Conservation (phyloP, 768 basidiomycete genomes). For the Rhodotorula taiwanensis region DNA sequence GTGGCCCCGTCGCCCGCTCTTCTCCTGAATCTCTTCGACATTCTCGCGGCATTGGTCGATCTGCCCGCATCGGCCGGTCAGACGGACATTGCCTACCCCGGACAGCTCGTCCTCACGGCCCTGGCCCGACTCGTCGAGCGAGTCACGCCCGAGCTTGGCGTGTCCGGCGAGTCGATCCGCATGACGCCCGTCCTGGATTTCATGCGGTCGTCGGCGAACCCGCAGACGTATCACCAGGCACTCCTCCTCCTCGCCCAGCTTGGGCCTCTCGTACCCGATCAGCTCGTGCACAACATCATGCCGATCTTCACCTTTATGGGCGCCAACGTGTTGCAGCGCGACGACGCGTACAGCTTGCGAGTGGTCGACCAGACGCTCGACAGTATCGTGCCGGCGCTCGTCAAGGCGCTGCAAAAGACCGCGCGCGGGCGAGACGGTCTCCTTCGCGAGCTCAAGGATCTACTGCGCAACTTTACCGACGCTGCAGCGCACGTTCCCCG, state of each 20-base stretch:
- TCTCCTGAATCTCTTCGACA: slow-evolving; percentile 32
- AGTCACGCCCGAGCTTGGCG: slow-evolving; percentile 18
- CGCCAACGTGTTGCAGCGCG: slow-evolving; percentile 92
- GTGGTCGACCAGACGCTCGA: slow-evolving; percentile 94
- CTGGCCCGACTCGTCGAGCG: slow-evolving; percentile 25
- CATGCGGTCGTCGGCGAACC: slow-evolving; percentile 61
- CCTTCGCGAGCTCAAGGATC: slow-evolving; percentile 49
- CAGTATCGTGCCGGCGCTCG: slow-evolving; percentile 88
- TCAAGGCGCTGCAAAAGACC: slow-evolving; percentile 61
- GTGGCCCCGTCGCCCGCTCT: slow-evolving; percentile 21
- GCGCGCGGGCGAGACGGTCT: slow-evolving; percentile 56
- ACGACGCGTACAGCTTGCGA: slow-evolving; percentile 89
- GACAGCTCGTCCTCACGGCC: slow-evolving; percentile 34
- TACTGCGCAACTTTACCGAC: slow-evolving; percentile 86
- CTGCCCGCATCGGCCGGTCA: slow-evolving; percentile 20
- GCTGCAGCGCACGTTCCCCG: slow-evolving; percentile 85
- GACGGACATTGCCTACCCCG: slow-evolving; percentile 34
- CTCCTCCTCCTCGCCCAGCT: slow-evolving; percentile 77
- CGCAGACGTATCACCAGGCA: slow-evolving; percentile 90
- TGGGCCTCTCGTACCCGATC: slow-evolving; percentile 76
- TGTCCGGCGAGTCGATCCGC: slow-evolving; percentile 26
- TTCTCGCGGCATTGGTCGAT: slow-evolving; percentile 36
- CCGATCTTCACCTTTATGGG: slow-evolving; percentile 99
- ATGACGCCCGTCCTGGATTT: slow-evolving; percentile 37
- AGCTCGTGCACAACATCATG: slow-evolving; percentile 90